Evolutionary conservation across 768 basidiomycete species (phyloP), one percentile per base, ranked within the genome.

Genomic region (Pisolithus tinctorius): DNA sequence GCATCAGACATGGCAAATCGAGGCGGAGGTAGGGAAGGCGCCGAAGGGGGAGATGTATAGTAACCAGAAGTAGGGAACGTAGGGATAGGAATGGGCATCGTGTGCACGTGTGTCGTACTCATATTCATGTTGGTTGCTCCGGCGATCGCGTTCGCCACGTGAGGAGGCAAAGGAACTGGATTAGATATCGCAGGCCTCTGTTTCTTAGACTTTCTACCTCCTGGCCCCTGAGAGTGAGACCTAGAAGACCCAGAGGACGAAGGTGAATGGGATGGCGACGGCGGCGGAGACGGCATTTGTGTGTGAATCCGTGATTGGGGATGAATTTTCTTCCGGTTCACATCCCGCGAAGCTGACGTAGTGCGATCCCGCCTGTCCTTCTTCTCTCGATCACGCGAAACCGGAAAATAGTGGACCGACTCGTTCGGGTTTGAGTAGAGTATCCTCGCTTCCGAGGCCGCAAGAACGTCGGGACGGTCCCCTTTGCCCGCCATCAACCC

Each of bases 401-500:
- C 47, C 3, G 61, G 61, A 13, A 55, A 55, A 6, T 47, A 50
- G 14, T 56, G 50, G 2, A 50, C 43, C 6, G 58, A 53, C 9
- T 54, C 57, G 31, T 60, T 49, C 16, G 56, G 51, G 39, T 67
- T 57, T 6, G 55, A 53, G 47, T 60, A 58, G 36, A 57, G 25
- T 11, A 59, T 44, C 25, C 58, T 56, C 38, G 38, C 47, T 47
- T 51, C 54, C 13, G 54, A 52, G 17, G 31, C 49, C 23, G 54
- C 54, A 20, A 55, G 41, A 13, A 61, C 47, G 7, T 38, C 14
- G 3, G 47, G 25, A 23, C 58, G 55, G 8, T 56, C 45, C 16
- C 8, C 8, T 29, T 11, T n/a, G 13, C 14, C 56, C 37, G 34
- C 46, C n/a, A 26, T 34, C 36, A 23, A 7, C 25, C 34, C 34